Base-by-base conservation (phyloP, 139 green algal species). In the Micractinium sp. region DNA sequence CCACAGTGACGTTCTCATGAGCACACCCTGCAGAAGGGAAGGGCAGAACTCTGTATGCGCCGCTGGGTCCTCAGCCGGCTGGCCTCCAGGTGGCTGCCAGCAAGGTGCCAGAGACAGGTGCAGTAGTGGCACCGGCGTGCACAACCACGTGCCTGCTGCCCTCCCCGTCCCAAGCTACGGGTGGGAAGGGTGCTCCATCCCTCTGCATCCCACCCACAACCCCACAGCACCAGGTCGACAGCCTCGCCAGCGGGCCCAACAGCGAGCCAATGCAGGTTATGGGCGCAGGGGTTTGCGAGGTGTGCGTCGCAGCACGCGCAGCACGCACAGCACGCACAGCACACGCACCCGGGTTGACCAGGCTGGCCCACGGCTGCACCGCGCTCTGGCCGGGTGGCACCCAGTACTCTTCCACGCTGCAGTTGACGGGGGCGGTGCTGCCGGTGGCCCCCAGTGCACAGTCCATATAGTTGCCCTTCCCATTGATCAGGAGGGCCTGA, bases 401-500 rank as follows among this genome's bases (percentile, higher is more conserved):
- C 60, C 71, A 87, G 25, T 79, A 67, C 31, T 35, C 35, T 81
- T 56, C 2, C 41, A 84, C 36, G 36, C 36, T 73, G 86, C 90
- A 92, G 29, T 41, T 83, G n/a, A 53, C 22, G 13, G 35, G 47
- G 14, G 61, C 29, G 0, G 67, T 87, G 79, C 41, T 84, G 66
- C 71, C 76, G 14, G n/a, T 41, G 20, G 78, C 31, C 3, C 63
- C 53, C 25, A 93, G 53, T 12, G 31, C 56, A 76, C 93, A 96
- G 87, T 95, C 93, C 2, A 33, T 39, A n/a, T 86, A 93, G 73
- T 86, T 91, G 75, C 88, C 92, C 15, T 89, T 73, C 41, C 92
- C 91, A 71, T 96, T 96, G 86, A 96, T 87, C 18, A 95, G 89
- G 7, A 95, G 60, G 0, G 90, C 80, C 41, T 94, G 88, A 29